Evolutionary conservation across 208 protist genomes (phyloP).

Genomic region (Kentomonas sorsogonicus): DNA sequence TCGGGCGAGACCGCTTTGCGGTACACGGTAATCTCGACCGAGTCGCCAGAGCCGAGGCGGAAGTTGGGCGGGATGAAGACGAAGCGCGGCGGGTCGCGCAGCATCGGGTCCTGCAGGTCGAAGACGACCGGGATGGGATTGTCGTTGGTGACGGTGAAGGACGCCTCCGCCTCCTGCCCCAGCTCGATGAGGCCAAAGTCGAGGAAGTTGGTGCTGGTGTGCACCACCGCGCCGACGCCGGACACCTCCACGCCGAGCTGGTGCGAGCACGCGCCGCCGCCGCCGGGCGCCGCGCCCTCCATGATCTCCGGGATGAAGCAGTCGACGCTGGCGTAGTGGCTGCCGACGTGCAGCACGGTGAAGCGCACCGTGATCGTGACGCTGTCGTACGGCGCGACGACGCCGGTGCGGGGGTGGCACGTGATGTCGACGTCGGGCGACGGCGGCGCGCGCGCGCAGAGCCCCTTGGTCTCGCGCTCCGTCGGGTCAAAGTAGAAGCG

Average conservation of each 20-base stretch:
- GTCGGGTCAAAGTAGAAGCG: conserved; percentile 74
- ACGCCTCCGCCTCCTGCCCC: conserved; percentile 56
- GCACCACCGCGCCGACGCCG: conserved; percentile 70
- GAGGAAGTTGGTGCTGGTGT: conserved; percentile 65
- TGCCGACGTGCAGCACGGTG: conserved; percentile 43
- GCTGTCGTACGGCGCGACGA: conserved; percentile 36
- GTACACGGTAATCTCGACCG: conserved; percentile 86
- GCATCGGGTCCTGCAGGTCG: conserved; percentile 68
- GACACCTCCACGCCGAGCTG: conserved; percentile 39
- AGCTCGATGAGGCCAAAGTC: conserved; percentile 87
- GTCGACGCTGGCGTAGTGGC: conserved; percentile 38
- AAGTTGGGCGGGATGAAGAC: conserved; percentile 74
- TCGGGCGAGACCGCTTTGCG: conserved; percentile 66
- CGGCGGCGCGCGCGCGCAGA: conserved; percentile 7
- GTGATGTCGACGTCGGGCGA: conserved; percentile 32
- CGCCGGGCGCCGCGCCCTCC: conserved; percentile 7
- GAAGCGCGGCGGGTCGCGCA: conserved; percentile 74
- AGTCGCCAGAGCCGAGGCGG: conserved; percentile 65
- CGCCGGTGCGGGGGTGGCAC: conserved; percentile 61
- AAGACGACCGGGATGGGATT: conserved; percentile 78
- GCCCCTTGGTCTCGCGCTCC: conserved; percentile 25
- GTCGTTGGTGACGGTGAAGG: conserved; percentile 85
- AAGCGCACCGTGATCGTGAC: conserved; percentile 57
- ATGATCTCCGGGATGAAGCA: conserved; percentile 71
- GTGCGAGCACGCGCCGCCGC: too few relatives aligned